phyloP scores from a whole-genome alignment of 768 basidiomycete species.

The Lanmaoa pseudosensibilis region DNA sequence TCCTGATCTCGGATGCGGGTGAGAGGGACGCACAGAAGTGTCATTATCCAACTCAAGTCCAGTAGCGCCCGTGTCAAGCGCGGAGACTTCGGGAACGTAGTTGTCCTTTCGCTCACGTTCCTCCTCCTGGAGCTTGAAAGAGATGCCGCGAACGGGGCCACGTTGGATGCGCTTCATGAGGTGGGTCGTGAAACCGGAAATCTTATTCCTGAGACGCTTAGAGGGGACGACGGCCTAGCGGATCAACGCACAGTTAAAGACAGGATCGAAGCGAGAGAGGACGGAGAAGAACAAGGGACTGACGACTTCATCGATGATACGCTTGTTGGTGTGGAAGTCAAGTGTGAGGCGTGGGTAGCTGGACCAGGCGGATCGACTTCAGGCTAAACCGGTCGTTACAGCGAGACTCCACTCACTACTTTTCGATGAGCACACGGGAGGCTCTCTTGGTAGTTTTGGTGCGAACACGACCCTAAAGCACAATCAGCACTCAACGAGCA shows the following conservation, averaged over 20 bases:
- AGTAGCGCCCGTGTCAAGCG: conserved; percentile 73
- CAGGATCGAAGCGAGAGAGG: background rate
- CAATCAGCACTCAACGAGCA: conserved; percentile 15
- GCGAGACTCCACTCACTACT: conserved; percentile 68
- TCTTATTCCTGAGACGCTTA: conserved; percentile 99
- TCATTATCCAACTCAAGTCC: conserved; percentile 89
- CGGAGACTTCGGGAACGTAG: conserved; percentile 98
- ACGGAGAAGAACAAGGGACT: conserved; percentile 28
- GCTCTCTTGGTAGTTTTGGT: conserved; percentile 99
- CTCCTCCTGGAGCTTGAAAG: conserved; percentile 99
- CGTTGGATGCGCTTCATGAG: conserved; percentile 99
- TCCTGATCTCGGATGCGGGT: background rate
- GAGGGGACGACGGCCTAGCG: conserved; percentile 88
- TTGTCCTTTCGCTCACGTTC: conserved; percentile 99
- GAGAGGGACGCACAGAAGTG: conserved; percentile 71
- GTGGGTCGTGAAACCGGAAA: conserved; percentile 99
- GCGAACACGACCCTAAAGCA: conserved; percentile 89
- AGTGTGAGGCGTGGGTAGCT: conserved; percentile 99
- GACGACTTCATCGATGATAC: conserved; percentile 97
- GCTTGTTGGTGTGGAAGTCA: conserved; percentile 99
- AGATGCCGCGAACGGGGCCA: conserved; percentile 98
- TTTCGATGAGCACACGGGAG: conserved; percentile 98
- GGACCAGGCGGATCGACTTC: background rate
- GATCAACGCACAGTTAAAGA: background rate
- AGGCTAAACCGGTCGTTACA: background rate